These are phyloP conservation scores for Fusarium virguliforme DNA, from an alignment of 2,329 filamentous ascomycete genomes.

Conservation along the genomic window DNA sequence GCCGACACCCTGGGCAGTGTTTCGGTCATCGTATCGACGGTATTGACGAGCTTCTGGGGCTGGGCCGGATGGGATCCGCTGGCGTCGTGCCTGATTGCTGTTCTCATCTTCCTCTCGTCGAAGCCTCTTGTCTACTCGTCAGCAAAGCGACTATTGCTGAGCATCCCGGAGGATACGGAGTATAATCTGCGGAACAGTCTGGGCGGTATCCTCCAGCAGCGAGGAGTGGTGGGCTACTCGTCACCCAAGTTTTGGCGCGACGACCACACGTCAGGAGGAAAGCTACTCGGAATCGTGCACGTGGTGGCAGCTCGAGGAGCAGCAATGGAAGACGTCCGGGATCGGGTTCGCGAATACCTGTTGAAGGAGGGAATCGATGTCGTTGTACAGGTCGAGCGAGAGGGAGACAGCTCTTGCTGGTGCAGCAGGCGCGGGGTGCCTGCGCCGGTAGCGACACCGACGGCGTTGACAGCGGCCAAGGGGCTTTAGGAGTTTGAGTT, in stretches of 20 bases:
- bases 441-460: constrained; percentile 50
- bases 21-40: constrained; percentile 92
- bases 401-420: constrained; percentile 80
- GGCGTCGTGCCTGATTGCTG: constrained; percentile 92
- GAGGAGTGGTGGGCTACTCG: constrained; percentile 88
- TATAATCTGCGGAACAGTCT: constrained; percentile 90
- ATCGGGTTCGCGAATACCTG: constrained; percentile 82
- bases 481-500: constrained; percentile 51
- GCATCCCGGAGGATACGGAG: constrained; percentile 87
- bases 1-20: constrained; percentile 95
- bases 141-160: constrained; percentile 86
- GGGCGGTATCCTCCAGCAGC: constrained; percentile 84
- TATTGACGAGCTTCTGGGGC: constrained; percentile 87
- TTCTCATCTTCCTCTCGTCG: constrained; percentile 93
- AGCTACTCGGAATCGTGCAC: constrained; percentile 87
- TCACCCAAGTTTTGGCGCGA: constrained; percentile 95
- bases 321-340: constrained; percentile 86
- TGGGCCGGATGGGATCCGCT: constrained; percentile 97
- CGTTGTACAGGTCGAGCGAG: constrained; percentile 89
- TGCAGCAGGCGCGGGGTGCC: constrained; percentile 60
- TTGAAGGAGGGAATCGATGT: constrained; percentile 82
- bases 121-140: constrained; percentile 89
- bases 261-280: constrained; percentile 70
- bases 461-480: constrained; percentile 53
- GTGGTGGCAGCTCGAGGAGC: constrained; percentile 81